Evolutionary conservation across 345 rosid genomes (phyloP), one percentile per base, ranked within the genome.

Genomic region (Eucalyptus tenuipes): DNA sequence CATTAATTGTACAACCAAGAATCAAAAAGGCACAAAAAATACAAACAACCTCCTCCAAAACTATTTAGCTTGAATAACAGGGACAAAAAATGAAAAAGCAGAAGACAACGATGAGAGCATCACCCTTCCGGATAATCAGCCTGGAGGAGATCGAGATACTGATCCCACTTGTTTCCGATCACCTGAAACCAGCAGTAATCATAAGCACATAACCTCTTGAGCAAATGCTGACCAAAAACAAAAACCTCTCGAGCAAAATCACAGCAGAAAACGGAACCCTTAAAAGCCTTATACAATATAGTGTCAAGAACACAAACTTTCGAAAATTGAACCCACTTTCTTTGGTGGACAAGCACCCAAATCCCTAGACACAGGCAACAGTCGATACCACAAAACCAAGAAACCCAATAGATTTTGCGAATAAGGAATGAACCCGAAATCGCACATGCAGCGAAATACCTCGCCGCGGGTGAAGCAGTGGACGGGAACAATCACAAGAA

Each of bases 91-190:
- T 1, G 42, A 27, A 44, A 82, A 7, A 86, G 50, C 7, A n/a
- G 68, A 29, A 7, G 31, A 29, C 10, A 12, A 17, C 31, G 64
- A n/a, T 6, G 10, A 55, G 61, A 48, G 10, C 31, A 88, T 90
- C 48, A 95, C 98, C 97, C 97, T 93, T 95, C 97, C 5, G 93
- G 89, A 89, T 95, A 95, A 87, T 95, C 96, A 5, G 96, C 96
- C 91, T 95, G 96, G 44, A 95, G 96, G 87, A 95, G 96, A 86
- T 95, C 98, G 37, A 95, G 96, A 88, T 95, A 95, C 16, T 94
- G 91, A 61, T 95, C 97, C 97, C 98, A 95, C 90, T 95, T 95
- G 93, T 95, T 95, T 61, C 98, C 97, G 59, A 95, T 95, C 88
- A 95, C 98, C 98, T 95, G 45, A 86, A 49, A 16, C 48, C 49